Conservation (phyloP, 192 early-diverging fungal species). For the Coemansia sp. region DNA sequence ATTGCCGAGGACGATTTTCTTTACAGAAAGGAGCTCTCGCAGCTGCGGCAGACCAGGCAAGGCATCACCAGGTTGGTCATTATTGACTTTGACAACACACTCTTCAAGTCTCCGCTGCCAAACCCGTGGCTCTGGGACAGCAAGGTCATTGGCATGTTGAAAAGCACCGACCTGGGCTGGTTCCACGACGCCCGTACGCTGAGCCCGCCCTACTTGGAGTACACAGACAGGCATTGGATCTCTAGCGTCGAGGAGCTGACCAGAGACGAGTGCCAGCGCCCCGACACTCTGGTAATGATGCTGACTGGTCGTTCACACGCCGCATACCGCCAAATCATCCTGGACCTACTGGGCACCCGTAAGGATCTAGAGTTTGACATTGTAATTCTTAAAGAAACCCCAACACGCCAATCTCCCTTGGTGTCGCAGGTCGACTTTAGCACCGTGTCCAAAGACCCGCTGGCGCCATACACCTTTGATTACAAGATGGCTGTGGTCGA, state of each 20-base stretch:
- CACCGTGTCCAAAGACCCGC: conserved; percentile 10
- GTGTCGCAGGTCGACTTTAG: conserved; percentile 16
- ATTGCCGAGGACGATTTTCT: conserved; percentile 34
- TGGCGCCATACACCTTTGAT: conserved; percentile 55
- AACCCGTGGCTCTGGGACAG: conserved; percentile 60
- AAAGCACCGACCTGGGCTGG: conserved; percentile 57
- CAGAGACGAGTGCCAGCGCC: conserved; percentile 7
- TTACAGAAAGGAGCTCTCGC: conserved; percentile 36
- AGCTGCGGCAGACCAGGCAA: conserved; percentile 26
- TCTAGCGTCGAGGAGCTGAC: conserved; percentile 12
- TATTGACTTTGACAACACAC: conserved; percentile 67
- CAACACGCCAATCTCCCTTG: conserved; percentile 33
- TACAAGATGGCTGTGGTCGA: conserved; percentile 60
- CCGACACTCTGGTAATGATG: conserved; percentile 35
- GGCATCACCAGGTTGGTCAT: conserved; percentile 38
- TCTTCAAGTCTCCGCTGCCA: conserved; percentile 60
- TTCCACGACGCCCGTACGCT: conserved; percentile 59
- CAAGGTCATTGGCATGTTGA: conserved; percentile 52
- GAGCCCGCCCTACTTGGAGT: conserved; percentile 40
- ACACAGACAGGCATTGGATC: conserved; percentile 34
- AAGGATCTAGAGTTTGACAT: conserved; percentile 54
- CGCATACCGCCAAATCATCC: conserved; percentile 40
- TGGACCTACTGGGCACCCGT: conserved; percentile 28
- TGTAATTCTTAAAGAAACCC: conserved; percentile 53
- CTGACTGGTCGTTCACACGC: conserved; percentile 47